Percentiles rank a stretch among this genome's conserved stretches.
phyloP scores from a whole-genome alignment of 2,329 filamentous ascomycete species.

The Epichloe bromicola region DNA sequence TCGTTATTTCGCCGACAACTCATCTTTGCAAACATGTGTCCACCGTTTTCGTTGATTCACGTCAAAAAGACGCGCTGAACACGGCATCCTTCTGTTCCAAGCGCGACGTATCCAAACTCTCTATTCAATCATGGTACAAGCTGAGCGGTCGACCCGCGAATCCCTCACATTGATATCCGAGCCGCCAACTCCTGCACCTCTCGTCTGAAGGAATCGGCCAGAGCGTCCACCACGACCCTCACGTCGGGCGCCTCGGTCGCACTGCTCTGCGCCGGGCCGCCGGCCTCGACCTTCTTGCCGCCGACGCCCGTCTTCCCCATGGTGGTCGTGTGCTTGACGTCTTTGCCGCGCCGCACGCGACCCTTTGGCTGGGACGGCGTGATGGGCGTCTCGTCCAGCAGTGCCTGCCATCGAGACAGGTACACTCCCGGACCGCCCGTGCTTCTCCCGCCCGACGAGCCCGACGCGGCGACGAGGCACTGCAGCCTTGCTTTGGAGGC shows the following conservation, averaged over 20 bases:
- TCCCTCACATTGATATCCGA: background rate
- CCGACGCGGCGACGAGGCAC: constrained; percentile 34
- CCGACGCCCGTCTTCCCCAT: constrained; percentile 30
- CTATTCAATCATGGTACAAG: too few relatives aligned
- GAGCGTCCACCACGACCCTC: constrained; percentile 16
- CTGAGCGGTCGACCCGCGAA: too few relatives aligned
- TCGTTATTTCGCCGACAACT: too few relatives aligned
- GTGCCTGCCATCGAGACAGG: constrained; percentile 56
- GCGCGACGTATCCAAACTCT: too few relatives aligned
- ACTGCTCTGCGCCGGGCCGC: constrained; percentile 11
- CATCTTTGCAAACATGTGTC: too few relatives aligned
- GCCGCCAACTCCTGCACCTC: constrained; percentile 26
- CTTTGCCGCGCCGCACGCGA: constrained; percentile 37
- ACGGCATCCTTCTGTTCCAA: too few relatives aligned
- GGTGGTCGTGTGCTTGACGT: constrained; percentile 31
- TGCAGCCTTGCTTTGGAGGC: constrained; percentile 44
- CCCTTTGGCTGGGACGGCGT: constrained; percentile 45
- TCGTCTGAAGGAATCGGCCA: constrained; percentile 27
- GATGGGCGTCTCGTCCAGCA: constrained; percentile 57
- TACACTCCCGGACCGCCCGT: constrained; percentile 57
- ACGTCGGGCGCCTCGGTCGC: constrained; percentile 18
- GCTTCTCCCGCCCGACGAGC: constrained; percentile 17
- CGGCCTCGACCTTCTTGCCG: constrained; percentile 9
- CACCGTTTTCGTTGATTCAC: too few relatives aligned
- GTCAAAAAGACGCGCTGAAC: too few relatives aligned